phyloP scores from a whole-genome alignment of 1,284 basidiomycete genomes.

The Rugosomyces carneus region DNA sequence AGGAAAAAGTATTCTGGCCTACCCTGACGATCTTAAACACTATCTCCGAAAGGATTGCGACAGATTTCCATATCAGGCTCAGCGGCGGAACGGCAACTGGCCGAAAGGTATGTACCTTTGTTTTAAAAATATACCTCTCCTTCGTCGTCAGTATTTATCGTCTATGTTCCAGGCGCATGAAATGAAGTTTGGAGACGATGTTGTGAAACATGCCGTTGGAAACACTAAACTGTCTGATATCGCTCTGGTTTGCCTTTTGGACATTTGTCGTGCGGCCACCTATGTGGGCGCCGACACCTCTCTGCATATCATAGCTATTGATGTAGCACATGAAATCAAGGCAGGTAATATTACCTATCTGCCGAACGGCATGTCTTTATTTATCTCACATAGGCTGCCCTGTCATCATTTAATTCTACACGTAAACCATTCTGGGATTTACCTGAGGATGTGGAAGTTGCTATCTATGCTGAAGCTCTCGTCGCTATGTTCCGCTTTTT shows the following conservation, averaged over 20 bases:
- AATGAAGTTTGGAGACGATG: conserved; percentile 49
- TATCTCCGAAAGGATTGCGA: conserved; percentile 68
- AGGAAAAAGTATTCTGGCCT: conserved; percentile 67
- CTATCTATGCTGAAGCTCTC: conserved; percentile 71
- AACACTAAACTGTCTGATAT: conserved; percentile 55
- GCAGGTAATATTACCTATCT: conserved; percentile 31
- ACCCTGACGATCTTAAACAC: conserved; percentile 74
- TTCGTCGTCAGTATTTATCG: background rate
- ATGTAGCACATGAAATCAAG: conserved; percentile 77
- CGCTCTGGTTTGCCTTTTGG: conserved; percentile 71
- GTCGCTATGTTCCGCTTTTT: conserved; percentile 69
- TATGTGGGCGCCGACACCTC: conserved; percentile 58
- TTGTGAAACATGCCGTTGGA: conserved; percentile 45
- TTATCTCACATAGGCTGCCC: conserved; percentile 29
- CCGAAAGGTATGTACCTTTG: conserved; percentile 32
- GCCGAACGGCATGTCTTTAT: background rate
- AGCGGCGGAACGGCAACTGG: conserved; percentile 22
- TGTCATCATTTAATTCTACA: conserved; percentile 39
- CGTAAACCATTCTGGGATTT: conserved; percentile 68
- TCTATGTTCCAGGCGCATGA: conserved; percentile 28
- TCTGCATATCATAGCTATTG: conserved; percentile 62
- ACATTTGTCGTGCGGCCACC: conserved; percentile 78
- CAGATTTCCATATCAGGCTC: conserved; percentile 40
- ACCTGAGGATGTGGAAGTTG: conserved; percentile 69
- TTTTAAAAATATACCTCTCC: background rate